Percentiles rank a stretch among this genome's conserved stretches.
Conservation (phyloP, 306 rosid genomes). For the Cucurbita pepo region DNA sequence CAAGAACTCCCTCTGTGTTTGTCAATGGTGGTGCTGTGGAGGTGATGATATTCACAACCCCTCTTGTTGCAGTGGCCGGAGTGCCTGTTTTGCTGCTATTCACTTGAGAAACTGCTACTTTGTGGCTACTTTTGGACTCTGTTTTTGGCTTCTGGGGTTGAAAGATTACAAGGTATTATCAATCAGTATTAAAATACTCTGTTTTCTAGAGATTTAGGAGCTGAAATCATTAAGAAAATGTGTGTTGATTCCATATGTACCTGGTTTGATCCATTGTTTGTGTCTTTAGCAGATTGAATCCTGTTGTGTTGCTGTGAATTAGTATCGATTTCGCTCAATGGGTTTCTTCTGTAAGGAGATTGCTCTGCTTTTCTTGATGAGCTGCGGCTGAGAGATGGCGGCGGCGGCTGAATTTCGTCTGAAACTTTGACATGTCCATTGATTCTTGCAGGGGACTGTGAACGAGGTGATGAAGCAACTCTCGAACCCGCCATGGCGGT, state of each 20-base stretch:
- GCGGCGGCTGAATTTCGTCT: constrained; percentile 18
- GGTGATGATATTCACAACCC: constrained; percentile 15
- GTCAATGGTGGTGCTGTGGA: constrained; percentile 14
- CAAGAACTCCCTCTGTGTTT: constrained; percentile 17
- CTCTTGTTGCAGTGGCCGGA: constrained; percentile 17
- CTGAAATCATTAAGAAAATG: not conserved
- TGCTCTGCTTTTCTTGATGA: constrained; percentile 74
- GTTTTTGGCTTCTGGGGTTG: constrained; percentile 41
- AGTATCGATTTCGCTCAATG: constrained; percentile 63
- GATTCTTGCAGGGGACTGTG: constrained; percentile 56
- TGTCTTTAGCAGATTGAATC: constrained; percentile 16
- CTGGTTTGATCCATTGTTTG: constrained; percentile 22
- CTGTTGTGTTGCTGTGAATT: constrained; percentile 41
- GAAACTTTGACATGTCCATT: constrained; percentile 16
- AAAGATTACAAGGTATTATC: not conserved
- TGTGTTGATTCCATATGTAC: constrained; percentile 13
- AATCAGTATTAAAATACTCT: not conserved
- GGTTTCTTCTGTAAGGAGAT: constrained; percentile 82
- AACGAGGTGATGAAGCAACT: constrained; percentile 55
- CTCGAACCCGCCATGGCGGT: constrained; percentile 25
- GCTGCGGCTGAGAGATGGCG: constrained; percentile 66
- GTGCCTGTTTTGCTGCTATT: constrained; percentile 13
- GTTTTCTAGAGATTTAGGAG: not conserved
- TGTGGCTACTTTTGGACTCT: constrained; percentile 20
- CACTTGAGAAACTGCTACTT: constrained; percentile 13